A percentile compares a stretch with the other conserved stretches of the same genome.
Evolutionary conservation across 2,329 filamentous ascomycete genomes (phyloP).

Genomic region (Hymenoscyphus scutula): DNA sequence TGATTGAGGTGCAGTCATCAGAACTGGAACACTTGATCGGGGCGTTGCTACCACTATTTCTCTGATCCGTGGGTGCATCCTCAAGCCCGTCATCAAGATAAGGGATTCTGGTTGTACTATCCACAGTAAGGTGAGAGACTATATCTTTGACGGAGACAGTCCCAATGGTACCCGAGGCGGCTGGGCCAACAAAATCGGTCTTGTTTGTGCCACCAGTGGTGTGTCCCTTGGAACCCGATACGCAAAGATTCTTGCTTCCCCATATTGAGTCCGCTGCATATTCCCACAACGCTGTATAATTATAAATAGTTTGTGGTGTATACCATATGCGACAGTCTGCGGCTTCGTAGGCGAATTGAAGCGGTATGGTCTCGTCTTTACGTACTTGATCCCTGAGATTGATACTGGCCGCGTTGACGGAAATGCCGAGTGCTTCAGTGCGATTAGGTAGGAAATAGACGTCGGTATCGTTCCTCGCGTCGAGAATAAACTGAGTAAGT

Average conservation of each 20-base stretch:
- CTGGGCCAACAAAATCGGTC: conserved; percentile 6
- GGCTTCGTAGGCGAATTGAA: conserved; percentile 59
- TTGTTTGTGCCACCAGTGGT: conserved; percentile 12
- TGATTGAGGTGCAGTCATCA: no score
- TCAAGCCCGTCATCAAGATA: background rate
- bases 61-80: background rate
- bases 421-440: conserved; percentile 16
- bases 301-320: conserved; percentile 48
- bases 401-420: conserved; percentile 37
- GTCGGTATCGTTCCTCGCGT: conserved; percentile 14
- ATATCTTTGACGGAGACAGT: background rate
- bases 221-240: conserved; percentile 17
- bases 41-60: no score
- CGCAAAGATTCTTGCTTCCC: conserved; percentile 37
- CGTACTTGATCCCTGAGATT: conserved; percentile 43
- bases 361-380: conserved; percentile 37
- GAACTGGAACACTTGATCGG: no score
- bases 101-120: background rate
- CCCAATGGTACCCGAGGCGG: background rate
- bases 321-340: conserved; percentile 60
- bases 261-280: conserved; percentile 40
- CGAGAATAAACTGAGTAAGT: conserved; percentile 27
- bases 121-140: background rate
- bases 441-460: conserved; percentile 29
- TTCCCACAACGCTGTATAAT: conserved; percentile 49